Base-by-base conservation (phyloP, 805 yeast species). In the Pichia sporocuriosa region DNA sequence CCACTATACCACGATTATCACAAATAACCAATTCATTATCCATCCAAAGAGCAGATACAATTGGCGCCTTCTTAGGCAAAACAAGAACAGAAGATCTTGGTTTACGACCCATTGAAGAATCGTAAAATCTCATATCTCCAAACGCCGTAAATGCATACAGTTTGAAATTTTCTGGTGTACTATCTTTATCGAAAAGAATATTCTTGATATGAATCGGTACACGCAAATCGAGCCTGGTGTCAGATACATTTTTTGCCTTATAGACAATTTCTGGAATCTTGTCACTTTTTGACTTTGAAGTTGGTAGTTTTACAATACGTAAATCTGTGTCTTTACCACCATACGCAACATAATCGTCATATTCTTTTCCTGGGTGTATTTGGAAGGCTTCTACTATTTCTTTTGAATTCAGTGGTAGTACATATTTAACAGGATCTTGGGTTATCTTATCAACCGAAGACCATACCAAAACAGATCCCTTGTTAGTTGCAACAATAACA, bases 311-410 rank as follows among this genome's bases (percentile, higher is more conserved):
- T 35, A 73, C 58, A 17, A 81, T 62, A 39, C 73, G 74, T 5
- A 84, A 63, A 57, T 85, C 89, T 45, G 78, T 78, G 52, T 88
- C 94, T 55, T 85, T 77, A 23, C 97, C 98, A 27, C 97, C 97
- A 53, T 68, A 75, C 1, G 93, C 95, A 60, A 84, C 77, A 2
- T 79, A 58, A 19, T 75, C 73, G 31, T 81, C 57, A 6, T 79
- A 37, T 9, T 40, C 35, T 10, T 17, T 25, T 13, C 44, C 46
- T 10, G 46, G 51, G 38, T 47, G 52, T 7, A 37, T 12, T 27
- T 26, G 29, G 2, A 45, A 12, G 2, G 42, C 39, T 19, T 40
- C 45, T 19, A 47, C 24, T 12, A 4, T 76, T 3, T 71, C 77
- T 31, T 61, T 63, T 8, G 26, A n/a, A 7, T 22, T 25, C 10